These are phyloP conservation scores for Xanthoceras sorbifolium DNA, from an alignment of 345 rosid species.

Conservation along the genomic window DNA sequence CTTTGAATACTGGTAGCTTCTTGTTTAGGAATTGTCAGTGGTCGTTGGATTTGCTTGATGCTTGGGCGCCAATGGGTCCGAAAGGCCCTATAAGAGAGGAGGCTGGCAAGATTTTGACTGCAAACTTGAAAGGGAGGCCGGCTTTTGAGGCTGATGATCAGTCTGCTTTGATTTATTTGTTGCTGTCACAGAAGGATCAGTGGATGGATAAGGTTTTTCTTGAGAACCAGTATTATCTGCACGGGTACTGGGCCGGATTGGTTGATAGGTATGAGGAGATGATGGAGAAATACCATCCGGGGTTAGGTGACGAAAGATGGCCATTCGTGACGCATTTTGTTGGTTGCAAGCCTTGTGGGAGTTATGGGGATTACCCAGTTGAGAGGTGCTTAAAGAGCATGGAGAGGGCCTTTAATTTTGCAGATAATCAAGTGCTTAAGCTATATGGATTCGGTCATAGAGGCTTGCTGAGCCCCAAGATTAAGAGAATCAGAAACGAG, in stretches of 20 bases:
- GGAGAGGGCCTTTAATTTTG: constrained; percentile 96
- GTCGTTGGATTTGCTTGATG: constrained; percentile 91
- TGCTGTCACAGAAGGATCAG: constrained; percentile 73
- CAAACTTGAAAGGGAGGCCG: constrained; percentile 81
- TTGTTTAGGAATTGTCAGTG: constrained; percentile 91
- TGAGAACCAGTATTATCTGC: constrained; percentile 91
- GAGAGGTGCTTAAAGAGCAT: constrained; percentile 84
- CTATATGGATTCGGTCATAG: constrained; percentile 88
- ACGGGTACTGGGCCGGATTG: constrained; percentile 92
- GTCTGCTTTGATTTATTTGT: constrained; percentile 83
- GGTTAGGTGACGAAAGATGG: constrained; percentile 96
- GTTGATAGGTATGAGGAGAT: constrained; percentile 94
- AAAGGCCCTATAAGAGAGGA: constrained; percentile 85
- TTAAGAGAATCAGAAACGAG: constrained; percentile 86
- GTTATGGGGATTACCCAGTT: constrained; percentile 93
- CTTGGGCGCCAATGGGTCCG: constrained; percentile 97
- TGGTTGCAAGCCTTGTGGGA: constrained; percentile 96
- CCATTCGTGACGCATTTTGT: constrained; percentile 94
- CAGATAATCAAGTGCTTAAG: constrained; percentile 89
- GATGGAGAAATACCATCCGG: constrained; percentile 93
- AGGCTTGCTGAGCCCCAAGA: constrained; percentile 92
- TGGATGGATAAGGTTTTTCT: constrained; percentile 91
- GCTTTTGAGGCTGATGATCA: constrained; percentile 96
- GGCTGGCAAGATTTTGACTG: constrained; percentile 87
- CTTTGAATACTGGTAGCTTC: constrained; percentile 93